Percentiles rank a stretch among this genome's conserved stretches.
These are phyloP conservation scores for Rhizophagus sp. DNA, from an alignment of 192 early-diverging fungal genomes.

Conservation along the genomic window DNA sequence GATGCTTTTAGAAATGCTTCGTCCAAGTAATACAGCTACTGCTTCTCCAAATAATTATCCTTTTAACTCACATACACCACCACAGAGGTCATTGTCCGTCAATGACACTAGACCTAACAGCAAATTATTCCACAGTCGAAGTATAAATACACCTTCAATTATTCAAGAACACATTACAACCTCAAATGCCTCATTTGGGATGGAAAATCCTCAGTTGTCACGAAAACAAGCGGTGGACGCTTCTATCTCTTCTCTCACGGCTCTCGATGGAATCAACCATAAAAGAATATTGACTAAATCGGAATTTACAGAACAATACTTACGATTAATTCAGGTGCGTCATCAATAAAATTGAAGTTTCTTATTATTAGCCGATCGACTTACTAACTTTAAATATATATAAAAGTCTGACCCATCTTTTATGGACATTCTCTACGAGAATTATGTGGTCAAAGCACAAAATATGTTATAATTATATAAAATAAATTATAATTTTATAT, in stretches of 20 bases:
- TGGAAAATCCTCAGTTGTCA: too few species aligned
- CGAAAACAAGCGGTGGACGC: slow-evolving; percentile 4
- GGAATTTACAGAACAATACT: slow-evolving; percentile 17
- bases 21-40: not conserved
- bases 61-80: not conserved
- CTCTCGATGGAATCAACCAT: not conserved
- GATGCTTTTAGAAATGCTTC: slow-evolving; percentile 18
- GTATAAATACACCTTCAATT: too few species aligned
- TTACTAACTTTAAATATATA: not conserved
- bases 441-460: slow-evolving; percentile 14
- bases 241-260: slow-evolving; percentile 5
- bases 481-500: too few species aligned
- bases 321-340: slow-evolving; percentile 17
- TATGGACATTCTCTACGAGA: slow-evolving; percentile 17
- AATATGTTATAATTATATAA: not conserved
- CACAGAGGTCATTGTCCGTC: not conserved
- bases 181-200: not conserved
- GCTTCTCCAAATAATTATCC: not conserved
- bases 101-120: not conserved
- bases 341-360: not conserved
- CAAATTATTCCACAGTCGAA: too few species aligned
- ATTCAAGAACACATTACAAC: not conserved
- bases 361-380: too few species aligned
- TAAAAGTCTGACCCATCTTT: slow-evolving; percentile 18
- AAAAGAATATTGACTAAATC: slow-evolving; percentile 9